Evolutionary conservation across 768 basidiomycete genomes (phyloP), one percentile per base, ranked within the genome.

Genomic region (Boletus speciosus): DNA sequence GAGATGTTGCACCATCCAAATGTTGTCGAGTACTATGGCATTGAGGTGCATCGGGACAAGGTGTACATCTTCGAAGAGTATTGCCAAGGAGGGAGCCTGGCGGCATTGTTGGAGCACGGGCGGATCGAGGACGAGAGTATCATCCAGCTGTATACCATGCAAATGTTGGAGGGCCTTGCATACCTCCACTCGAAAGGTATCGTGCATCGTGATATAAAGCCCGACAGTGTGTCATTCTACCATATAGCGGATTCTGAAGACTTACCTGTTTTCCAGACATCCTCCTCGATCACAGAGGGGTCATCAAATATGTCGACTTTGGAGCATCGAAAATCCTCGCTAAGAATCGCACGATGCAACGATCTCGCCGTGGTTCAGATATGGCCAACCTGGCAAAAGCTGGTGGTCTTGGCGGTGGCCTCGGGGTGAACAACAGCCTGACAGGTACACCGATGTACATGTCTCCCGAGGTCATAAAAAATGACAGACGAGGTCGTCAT

Each of bases 391-490:
- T 66, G 1, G 54, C 62, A 67, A 73, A 58, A 56, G 73, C 55
- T 49, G 58, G 79, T 66, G 62, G 75, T 34, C 55, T 67, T 15
- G 61, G 68, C 14, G 69, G 63, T 41, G 71, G 76, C 6, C 67
- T 79, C 25, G 82, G 78, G 32, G 76, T 86, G 72, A 85, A 86
- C 67, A 94, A 93, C 72, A 90, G 90, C 61, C 74, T 99, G 34
- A 97, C 95, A 1, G 96, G 94, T 16, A 99, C 97, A 12, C 97
- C 97, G 0, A 98, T 98, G 96, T 98, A 99, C 71, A 98, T 99
- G 93, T 97, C 95, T 6, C 97, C 97, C 2, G 97, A 99, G 68
- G 85, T 97, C 50, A 98, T 99, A 76, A 92, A 96, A 74, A 97
- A 90, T 62, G 93, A 96, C 62, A 86, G 81, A 58, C 78, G 85